A percentile compares a stretch with the other conserved stretches of the same genome.
Evolutionary conservation across 78 protist genomes (phyloP).

Genomic region (Bigelowiella natans): DNA sequence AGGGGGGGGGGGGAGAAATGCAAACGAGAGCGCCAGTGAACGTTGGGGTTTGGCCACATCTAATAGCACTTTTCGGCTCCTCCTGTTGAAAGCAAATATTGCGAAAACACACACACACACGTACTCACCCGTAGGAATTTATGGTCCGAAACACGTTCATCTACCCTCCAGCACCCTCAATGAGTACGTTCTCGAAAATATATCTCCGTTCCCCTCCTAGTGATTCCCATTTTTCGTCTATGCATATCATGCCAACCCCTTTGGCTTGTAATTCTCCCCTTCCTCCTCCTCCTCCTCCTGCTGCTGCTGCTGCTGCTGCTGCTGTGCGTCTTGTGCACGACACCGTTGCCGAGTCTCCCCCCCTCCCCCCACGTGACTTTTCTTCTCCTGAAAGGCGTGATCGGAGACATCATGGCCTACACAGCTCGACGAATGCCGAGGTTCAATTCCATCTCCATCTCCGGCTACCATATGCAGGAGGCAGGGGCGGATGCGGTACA

Average conservation of each 20-base stretch:
- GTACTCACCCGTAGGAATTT: too few relatives aligned
- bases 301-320: not conserved
- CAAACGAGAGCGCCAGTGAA: not conserved
- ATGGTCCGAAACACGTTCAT: constrained; percentile 84
- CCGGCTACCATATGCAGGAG: constrained; percentile 92
- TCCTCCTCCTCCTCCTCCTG: not conserved
- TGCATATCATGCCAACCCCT: not conserved
- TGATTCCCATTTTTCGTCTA: not conserved
- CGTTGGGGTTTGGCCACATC: not conserved
- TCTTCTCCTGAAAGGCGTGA: constrained; percentile 74
- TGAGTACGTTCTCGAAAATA: not conserved
- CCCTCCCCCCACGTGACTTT: constrained; percentile 89
- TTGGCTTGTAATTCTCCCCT: not conserved
- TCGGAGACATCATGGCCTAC: constrained; percentile 85
- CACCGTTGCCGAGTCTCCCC: constrained; percentile 77
- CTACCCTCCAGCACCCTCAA: constrained; percentile 64
- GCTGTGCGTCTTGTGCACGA: constrained; percentile 51
- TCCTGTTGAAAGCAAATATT: not conserved
- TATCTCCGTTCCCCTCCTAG: not conserved
- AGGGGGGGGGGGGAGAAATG: not conserved
- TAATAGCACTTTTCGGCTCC: not conserved
- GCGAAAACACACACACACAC: not conserved
- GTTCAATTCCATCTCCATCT: constrained; percentile 88
- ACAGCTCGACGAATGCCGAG: constrained; percentile 78
- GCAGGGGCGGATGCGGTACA: constrained; percentile 93